These are phyloP conservation scores for Stygiomarasmius scandens DNA, from an alignment of 1,284 basidiomycete species.

Conservation along the genomic window DNA sequence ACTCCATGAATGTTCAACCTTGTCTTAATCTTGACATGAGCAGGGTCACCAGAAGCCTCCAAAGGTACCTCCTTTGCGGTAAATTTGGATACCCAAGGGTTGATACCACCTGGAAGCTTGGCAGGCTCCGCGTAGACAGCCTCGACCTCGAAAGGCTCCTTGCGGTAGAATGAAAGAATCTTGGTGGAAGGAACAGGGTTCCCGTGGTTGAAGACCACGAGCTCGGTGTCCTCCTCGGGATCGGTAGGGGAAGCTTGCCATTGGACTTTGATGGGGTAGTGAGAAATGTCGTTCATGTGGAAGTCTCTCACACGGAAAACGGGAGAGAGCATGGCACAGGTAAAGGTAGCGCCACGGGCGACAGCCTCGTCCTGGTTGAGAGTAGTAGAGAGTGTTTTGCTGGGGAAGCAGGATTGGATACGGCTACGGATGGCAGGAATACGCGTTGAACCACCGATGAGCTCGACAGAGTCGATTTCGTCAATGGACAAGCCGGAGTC, in stretches of 20 bases:
- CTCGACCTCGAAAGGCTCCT: constrained; percentile 84
- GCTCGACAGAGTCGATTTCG: constrained; percentile 86
- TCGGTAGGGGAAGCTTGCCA: constrained; percentile 80
- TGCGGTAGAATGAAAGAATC: constrained; percentile 92
- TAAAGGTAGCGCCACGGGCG: constrained; percentile 91
- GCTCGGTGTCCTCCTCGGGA: constrained; percentile 85
- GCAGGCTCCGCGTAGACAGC: constrained; percentile 76
- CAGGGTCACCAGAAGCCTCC: constrained; percentile 69
- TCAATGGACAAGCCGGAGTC: constrained; percentile 93
- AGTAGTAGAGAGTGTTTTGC: constrained; percentile 82
- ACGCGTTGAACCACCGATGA: constrained; percentile 95
- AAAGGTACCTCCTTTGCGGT: constrained; percentile 80
- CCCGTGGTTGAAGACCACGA: constrained; percentile 82
- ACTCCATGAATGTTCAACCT: constrained; percentile 85
- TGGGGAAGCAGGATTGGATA: constrained; percentile 84
- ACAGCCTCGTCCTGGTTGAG: constrained; percentile 96
- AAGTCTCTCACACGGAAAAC: constrained; percentile 96
- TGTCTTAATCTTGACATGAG: constrained; percentile 87
- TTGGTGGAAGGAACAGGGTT: constrained; percentile 91
- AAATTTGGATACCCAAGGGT: constrained; percentile 83
- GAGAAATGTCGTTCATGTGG: constrained; percentile 79
- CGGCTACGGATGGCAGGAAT: constrained; percentile 93
- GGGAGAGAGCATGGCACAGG: constrained; percentile 92
- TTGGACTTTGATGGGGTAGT: constrained; percentile 85
- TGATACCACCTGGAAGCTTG: constrained; percentile 73